Conservation (phyloP, 495 filamentous ascomycete species). For the Collariella sp. region DNA sequence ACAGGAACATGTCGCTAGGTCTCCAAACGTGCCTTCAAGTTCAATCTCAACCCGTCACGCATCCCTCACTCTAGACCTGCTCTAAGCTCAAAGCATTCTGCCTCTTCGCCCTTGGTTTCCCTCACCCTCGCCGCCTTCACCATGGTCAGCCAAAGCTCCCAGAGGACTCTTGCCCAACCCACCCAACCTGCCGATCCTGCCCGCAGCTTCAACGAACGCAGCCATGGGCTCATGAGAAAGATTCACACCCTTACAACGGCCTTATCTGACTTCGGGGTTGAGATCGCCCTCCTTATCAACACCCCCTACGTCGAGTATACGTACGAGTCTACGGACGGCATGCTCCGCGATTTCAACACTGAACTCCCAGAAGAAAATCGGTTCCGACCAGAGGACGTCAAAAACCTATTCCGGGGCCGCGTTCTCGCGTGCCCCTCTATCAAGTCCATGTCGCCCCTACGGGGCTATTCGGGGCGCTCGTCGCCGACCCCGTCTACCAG, state of each 20-base stretch:
- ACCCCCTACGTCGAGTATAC: not conserved
- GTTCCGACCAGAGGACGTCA: slow-evolving; percentile 1
- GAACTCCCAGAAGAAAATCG: not conserved
- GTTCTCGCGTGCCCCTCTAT: not conserved
- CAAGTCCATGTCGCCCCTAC: not conserved
- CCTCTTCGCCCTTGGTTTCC: not conserved
- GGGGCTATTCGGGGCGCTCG: not conserved
- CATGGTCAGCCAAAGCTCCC: not conserved
- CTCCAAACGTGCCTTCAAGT: not conserved
- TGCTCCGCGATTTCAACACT: not conserved
- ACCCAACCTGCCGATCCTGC: not conserved
- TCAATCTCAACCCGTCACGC: not conserved
- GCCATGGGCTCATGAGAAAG: not conserved
- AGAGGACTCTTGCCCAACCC: slow-evolving; percentile 3
- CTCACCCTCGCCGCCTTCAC: not conserved
- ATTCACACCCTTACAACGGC: not conserved
- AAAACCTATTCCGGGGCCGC: not conserved
- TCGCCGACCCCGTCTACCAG: slow-evolving; percentile 1
- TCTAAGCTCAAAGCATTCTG: not conserved
- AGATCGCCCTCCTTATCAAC: slow-evolving; percentile 2
- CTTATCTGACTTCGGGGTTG: not conserved
- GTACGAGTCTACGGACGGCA: slow-evolving; percentile 1
- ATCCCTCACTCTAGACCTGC: not conserved
- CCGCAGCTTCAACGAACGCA: not conserved
- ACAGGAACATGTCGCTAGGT: slow-evolving; percentile 1